Base-by-base conservation (phyloP, 257 asterid genomes). In the Plectranthus barbatus region DNA sequence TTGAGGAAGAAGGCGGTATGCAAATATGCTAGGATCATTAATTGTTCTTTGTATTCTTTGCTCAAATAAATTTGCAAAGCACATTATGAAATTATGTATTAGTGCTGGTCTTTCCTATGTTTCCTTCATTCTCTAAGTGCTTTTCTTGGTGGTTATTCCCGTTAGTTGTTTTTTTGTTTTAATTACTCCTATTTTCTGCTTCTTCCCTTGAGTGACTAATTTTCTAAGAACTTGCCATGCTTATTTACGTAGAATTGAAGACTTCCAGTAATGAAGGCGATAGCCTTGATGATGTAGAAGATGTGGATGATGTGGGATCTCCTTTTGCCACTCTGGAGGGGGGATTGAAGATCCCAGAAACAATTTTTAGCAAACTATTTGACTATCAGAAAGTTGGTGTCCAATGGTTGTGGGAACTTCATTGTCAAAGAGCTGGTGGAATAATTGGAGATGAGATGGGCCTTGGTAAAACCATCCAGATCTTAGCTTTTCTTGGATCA, bases 391-490 rank as follows among this genome's bases (percentile, higher is more conserved):
- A 82, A 83, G 94, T 92, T 82, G 96, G 99, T 19, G 97, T 92
- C 8, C 96, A 92, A 73, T 92, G 99, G 99, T 65, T 92, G 76
- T 92, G 99, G 99, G 99, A 92, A 78, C 97, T 89, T 69, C 97
- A 92, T 70, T 92, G 99, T 77, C 99, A 92, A 81, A 78, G 77
- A 68, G 91, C 96, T 31, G 99, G 99, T 66, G 99, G 99, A 62
- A 92, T 92, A 71, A 92, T 92, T 49, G 99, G 99, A 52, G 99
- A 92, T 74, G 99, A 92, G 85, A 92, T 92, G 99, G 99, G 99
- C 68, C 95, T 92, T 58, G 99, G 99, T 68, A 92, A 92, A 89
- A 92, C 99, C 29, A 69, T 92, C 53, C 99, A 92, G 78, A 79
- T 92, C 56, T 64, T 84, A 76, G 83, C 94, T 56, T 92, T 92